phyloP scores from a whole-genome alignment of 768 basidiomycete species.

The Saitozyma sp. region DNA sequence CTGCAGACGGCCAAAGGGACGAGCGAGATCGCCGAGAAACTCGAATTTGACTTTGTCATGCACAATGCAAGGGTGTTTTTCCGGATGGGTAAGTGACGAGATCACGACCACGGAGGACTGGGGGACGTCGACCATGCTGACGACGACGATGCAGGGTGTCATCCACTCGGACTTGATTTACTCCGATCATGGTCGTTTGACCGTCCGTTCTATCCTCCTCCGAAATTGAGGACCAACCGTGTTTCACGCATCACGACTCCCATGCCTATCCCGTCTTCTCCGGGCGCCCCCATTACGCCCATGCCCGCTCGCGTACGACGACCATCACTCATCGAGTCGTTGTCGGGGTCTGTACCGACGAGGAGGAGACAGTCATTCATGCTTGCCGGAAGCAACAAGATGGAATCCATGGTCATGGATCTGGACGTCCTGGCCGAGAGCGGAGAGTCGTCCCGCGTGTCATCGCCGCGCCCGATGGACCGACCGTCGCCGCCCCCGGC shows the following conservation, averaged over 20 bases:
- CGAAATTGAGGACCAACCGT: constrained; percentile 9
- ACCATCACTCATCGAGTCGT: constrained; percentile 5
- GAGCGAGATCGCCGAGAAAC: constrained; percentile 75
- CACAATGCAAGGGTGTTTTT: constrained; percentile 93
- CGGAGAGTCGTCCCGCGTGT: constrained; percentile 11
- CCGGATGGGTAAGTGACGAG: constrained; percentile 72
- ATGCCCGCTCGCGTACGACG: constrained; percentile 76
- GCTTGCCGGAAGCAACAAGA: constrained; percentile 51
- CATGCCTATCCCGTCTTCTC: constrained; percentile 61
- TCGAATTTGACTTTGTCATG: constrained; percentile 92
- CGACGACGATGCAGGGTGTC: constrained; percentile 67
- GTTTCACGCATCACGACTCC: constrained; percentile 30
- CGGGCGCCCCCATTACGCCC: constrained; percentile 77
- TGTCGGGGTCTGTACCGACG: constrained; percentile 10
- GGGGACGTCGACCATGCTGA: constrained; percentile 4
- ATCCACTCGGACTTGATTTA: constrained; percentile 84
- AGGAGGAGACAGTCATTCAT: constrained; percentile 43
- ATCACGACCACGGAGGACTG: background rate
- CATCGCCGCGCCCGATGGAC: constrained; percentile 7
- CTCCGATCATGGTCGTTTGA: constrained; percentile 90
- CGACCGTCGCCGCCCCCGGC: background rate
- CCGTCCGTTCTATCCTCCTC: constrained; percentile 61
- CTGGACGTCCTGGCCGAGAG: constrained; percentile 68
- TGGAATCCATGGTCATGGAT: constrained; percentile 81
- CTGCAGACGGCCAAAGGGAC: constrained; percentile 91